These are phyloP conservation scores for Fraxinus baroniana DNA, from an alignment of 305 asterid species.

Conservation along the genomic window DNA sequence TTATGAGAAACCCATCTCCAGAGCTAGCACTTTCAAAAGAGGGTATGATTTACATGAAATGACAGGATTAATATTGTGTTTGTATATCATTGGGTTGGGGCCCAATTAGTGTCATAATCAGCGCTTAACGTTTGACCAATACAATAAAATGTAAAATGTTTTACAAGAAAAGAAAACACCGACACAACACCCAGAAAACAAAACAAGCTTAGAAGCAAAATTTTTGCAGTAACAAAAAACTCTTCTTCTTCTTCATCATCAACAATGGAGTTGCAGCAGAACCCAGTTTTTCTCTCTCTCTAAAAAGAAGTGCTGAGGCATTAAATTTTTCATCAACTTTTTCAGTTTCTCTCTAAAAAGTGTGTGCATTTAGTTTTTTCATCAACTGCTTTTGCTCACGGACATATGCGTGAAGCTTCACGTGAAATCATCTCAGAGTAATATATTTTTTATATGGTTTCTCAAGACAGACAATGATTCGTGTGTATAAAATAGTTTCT, in stretches of 20 bases:
- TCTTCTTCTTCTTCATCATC: background rate
- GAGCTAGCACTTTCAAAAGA: slow-evolving; percentile 36
- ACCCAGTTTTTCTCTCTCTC: background rate
- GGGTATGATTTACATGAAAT: slow-evolving; percentile 21
- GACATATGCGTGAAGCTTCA: background rate
- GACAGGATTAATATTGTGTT: slow-evolving; percentile 17
- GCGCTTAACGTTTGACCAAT: slow-evolving; percentile 35
- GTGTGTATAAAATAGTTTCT: background rate
- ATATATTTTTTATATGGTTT: background rate
- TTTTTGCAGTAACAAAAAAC: background rate
- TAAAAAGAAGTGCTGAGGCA: background rate
- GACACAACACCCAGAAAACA: background rate
- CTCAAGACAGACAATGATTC: slow-evolving; percentile 2
- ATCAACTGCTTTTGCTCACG: background rate
- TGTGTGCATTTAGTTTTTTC: slow-evolving; percentile 2
- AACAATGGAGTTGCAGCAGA: background rate
- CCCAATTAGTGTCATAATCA: slow-evolving; percentile 50
- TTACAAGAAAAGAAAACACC: background rate
- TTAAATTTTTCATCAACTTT: background rate
- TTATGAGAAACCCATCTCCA: slow-evolving; percentile 19
- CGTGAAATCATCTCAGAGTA: background rate
- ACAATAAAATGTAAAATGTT: slow-evolving; percentile 22
- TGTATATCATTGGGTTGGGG: slow-evolving; percentile 16
- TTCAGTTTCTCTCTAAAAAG: background rate
- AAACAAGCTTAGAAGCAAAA: background rate